Evolutionary conservation across 1,139 yeast genomes (phyloP).

Genomic region (Sugiyamaella neomexicana): DNA sequence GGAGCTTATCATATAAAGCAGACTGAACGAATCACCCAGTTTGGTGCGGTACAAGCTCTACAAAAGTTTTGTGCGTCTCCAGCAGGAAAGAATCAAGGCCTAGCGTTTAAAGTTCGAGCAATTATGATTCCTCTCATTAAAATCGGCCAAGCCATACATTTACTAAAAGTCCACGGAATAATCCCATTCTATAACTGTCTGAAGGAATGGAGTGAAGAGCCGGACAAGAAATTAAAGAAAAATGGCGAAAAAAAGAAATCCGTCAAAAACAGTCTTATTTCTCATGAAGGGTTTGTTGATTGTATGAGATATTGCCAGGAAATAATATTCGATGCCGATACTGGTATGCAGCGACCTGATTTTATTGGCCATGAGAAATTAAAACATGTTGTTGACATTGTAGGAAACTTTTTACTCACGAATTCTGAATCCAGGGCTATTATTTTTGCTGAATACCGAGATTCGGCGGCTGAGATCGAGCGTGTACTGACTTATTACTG

Average conservation of each 20-base stretch:
- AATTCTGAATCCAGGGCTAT: slow-evolving; percentile 62
- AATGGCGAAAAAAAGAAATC: slow-evolving; percentile 21
- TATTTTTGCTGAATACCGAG: slow-evolving; percentile 83
- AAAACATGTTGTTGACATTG: slow-evolving; percentile 56
- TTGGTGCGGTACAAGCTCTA: slow-evolving; percentile 69
- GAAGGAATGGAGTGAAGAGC: slow-evolving; percentile 23
- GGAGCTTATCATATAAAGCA: slow-evolving; percentile 63
- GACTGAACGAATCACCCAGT: slow-evolving; percentile 68
- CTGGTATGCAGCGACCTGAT: slow-evolving; percentile 36
- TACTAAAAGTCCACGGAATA: slow-evolving; percentile 77
- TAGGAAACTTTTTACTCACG: slow-evolving; percentile 53
- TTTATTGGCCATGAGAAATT: slow-evolving; percentile 77
- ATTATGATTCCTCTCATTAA: slow-evolving; percentile 57
- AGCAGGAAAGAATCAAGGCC: slow-evolving; percentile 30
- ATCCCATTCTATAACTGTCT: slow-evolving; percentile 63
- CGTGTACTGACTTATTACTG: slow-evolving; percentile 56
- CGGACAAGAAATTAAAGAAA: background rate
- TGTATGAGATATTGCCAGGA: slow-evolving; percentile 51
- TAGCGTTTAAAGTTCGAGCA: slow-evolving; percentile 34
- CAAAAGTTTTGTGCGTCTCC: slow-evolving; percentile 43
- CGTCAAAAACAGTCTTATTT: slow-evolving; percentile 46
- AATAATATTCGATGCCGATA: slow-evolving; percentile 26
- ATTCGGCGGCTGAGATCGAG: slow-evolving; percentile 85
- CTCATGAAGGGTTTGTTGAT: slow-evolving; percentile 49
- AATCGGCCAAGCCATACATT: slow-evolving; percentile 59